Conservation (phyloP, 2,329 filamentous ascomycete genomes). For the Chaetomium olivaceum region DNA sequence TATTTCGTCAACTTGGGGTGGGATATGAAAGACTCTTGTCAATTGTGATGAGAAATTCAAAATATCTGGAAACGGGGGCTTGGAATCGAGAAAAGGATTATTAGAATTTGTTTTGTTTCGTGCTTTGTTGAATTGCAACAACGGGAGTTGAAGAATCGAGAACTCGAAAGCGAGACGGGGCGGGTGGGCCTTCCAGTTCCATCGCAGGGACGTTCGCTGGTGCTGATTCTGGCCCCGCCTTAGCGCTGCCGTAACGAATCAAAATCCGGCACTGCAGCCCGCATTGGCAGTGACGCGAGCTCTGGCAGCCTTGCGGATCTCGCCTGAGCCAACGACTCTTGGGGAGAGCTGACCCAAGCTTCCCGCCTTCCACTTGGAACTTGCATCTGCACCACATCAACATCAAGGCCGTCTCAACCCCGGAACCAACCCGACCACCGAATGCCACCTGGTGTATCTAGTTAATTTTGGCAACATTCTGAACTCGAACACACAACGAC, state of each 20-base stretch:
- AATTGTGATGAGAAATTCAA: background rate
- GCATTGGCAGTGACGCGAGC: slow-evolving; percentile 29
- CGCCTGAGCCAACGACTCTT: slow-evolving; percentile 23
- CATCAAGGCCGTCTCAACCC: background rate
- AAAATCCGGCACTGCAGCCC: background rate
- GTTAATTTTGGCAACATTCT: background rate
- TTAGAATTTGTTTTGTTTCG: background rate
- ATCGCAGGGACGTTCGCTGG: background rate
- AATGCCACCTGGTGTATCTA: background rate
- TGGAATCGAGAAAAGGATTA: background rate
- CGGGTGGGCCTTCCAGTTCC: background rate
- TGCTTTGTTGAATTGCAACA: background rate
- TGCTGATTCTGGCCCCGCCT: background rate
- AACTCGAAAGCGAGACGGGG: background rate
- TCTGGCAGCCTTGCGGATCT: slow-evolving; percentile 31
- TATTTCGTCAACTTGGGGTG: background rate
- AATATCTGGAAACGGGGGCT: background rate
- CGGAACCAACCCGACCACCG: background rate
- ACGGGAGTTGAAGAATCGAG: background rate
- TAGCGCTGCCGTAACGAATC: slow-evolving; percentile 6
- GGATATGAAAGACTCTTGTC: background rate
- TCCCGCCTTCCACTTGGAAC: slow-evolving; percentile 16
- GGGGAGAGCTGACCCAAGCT: slow-evolving; percentile 14
- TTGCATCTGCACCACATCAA: slow-evolving; percentile 17
- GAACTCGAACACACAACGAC: background rate